Base-by-base conservation (phyloP, 371 early-diverging fungal genomes). In the Rhizopus microsporus region DNA sequence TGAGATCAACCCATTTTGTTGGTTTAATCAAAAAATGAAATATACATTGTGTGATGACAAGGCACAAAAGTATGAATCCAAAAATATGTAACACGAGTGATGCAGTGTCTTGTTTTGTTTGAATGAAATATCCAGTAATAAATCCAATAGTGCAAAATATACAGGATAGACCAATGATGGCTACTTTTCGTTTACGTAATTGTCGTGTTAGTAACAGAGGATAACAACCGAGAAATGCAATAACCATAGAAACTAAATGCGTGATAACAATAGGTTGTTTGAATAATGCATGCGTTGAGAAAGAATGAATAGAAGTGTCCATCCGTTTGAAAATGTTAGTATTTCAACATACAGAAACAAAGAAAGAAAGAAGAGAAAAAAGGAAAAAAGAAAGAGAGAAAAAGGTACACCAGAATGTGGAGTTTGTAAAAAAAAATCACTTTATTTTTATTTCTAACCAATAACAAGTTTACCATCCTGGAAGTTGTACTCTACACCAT, bases 391-490 rank as follows among this genome's bases (percentile, higher is more conserved):
- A 49, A 9, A 49, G 10, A 43, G 16, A 43, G 32, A 31, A 33
- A 49, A 49, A 34, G 13, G 33, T 17, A 49, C 46, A 46, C 46
- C 29, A 7, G 2, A 46, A 46, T 46, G 7, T 49, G n/a, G 50
- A 49, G 35, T 43, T 43, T 43, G 16, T 5, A 7, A 43, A 43
- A 43, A 23, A 43, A n/a, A 15, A 46, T 7, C 29, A 46, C 17
- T 23, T 46, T 23, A 23, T 46, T 46, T 29, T n/a, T n/a, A 46
- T 23, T 29, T 74, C 71, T 79, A 79, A 79, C 80, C 80, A 46
- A 79, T 69, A 62, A 79, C 72, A 54, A 79, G 80, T 60, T 66
- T 76, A 59, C 70, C 76, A 4, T 79, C 79, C 33, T 50, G 33
- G 65, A 79, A 74, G 63, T 46, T 68, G 63, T 79, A 79, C 68